Evolutionary conservation across 257 asterid genomes (phyloP).

Genomic region (Anisodus tanguticus): DNA sequence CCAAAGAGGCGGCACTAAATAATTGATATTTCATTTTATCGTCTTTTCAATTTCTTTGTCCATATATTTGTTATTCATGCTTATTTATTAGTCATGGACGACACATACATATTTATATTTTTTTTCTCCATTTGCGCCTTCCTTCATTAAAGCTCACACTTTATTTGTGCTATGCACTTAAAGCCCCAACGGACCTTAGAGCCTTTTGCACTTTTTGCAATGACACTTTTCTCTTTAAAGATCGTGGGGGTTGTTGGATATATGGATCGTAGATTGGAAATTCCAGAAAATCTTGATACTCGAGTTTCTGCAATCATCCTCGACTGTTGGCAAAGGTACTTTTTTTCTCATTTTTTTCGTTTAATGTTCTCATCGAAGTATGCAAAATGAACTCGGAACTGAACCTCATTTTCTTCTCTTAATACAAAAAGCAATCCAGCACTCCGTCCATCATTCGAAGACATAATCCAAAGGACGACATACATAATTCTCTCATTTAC

Average conservation of each 20-base stretch:
- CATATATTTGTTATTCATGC: too few relatives aligned
- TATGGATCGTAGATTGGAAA: slow-evolving; percentile 66
- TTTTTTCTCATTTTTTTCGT: background rate
- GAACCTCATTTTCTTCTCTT: slow-evolving; percentile 11
- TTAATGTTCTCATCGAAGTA: background rate
- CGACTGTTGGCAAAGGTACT: slow-evolving; percentile 76
- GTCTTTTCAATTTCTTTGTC: too few relatives aligned
- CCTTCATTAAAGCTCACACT: too few relatives aligned
- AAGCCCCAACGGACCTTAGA: too few relatives aligned
- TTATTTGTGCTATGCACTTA: too few relatives aligned
- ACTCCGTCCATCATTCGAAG: slow-evolving; percentile 71
- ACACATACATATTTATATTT: too few relatives aligned
- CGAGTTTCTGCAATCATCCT: slow-evolving; percentile 59
- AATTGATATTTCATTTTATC: too few relatives aligned
- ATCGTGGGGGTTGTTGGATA: slow-evolving; percentile 78
- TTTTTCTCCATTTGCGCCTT: too few relatives aligned
- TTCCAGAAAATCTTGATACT: slow-evolving; percentile 64
- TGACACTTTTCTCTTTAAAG: slow-evolving; percentile 35
- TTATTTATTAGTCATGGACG: too few relatives aligned
- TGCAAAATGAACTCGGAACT: background rate
- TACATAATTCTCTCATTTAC: slow-evolving; percentile 43
- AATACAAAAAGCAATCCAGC: slow-evolving; percentile 53
- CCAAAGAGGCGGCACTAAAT: too few relatives aligned
- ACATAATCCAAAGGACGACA: slow-evolving; percentile 50
- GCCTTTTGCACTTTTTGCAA: too few relatives aligned